These are phyloP conservation scores for Starmera stellimalicola DNA, from an alignment of 1,139 yeast species.

Conservation along the genomic window DNA sequence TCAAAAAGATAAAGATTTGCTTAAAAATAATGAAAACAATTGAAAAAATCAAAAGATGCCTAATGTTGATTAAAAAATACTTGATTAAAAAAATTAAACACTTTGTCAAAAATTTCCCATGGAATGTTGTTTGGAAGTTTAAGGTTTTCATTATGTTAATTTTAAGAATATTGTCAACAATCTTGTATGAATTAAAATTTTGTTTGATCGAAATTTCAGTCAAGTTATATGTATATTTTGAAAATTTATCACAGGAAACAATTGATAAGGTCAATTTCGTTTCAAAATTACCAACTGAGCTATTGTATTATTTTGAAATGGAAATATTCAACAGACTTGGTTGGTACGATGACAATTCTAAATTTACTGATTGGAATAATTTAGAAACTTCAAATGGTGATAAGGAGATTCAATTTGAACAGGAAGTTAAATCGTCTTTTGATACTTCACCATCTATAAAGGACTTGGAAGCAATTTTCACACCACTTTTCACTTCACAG, in stretches of 20 bases:
- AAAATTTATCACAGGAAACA: slow-evolving; percentile 4
- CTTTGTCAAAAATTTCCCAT: slow-evolving; percentile 11
- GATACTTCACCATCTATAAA: not conserved
- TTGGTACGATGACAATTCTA: slow-evolving; percentile 1
- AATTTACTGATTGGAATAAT: not conserved
- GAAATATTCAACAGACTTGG: slow-evolving; percentile 9
- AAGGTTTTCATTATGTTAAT: slow-evolving; percentile 11
- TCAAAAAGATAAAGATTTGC: slow-evolving; percentile 8
- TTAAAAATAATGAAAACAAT: slow-evolving; percentile 13
- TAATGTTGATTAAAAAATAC: slow-evolving; percentile 9
- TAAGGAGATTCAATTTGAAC: not conserved
- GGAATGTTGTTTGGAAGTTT: slow-evolving; percentile 11
- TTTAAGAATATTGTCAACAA: slow-evolving; percentile 8
- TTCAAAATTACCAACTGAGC: slow-evolving; percentile 8
- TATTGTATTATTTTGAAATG: slow-evolving; percentile 11
- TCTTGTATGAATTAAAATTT: slow-evolving; percentile 13
- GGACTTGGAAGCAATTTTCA: not conserved
- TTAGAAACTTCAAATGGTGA: slow-evolving; percentile 3
- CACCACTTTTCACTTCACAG: not conserved
- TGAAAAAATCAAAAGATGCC: slow-evolving; percentile 13
- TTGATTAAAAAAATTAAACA: slow-evolving; percentile 8
- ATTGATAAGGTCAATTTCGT: not conserved
- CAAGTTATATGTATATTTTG: slow-evolving; percentile 9
- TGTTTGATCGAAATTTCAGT: slow-evolving; percentile 8
- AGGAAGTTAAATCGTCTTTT: not conserved